phyloP scores from a whole-genome alignment of 345 rosid genomes.

The rapeseed (Brassica napus) region DNA sequence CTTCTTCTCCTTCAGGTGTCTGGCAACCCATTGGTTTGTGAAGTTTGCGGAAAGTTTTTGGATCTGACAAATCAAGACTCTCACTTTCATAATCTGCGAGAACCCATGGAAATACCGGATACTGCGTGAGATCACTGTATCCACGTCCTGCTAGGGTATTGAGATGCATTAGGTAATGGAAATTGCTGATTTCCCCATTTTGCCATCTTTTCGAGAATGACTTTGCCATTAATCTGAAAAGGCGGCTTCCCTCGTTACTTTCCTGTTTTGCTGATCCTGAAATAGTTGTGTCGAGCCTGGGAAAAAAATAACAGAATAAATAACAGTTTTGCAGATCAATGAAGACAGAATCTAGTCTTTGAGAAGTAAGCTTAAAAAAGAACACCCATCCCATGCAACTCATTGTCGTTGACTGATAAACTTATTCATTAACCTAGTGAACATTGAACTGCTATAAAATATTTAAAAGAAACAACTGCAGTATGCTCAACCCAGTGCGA shows the following conservation, averaged over 20 bases:
- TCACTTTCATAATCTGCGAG: conserved; percentile 95
- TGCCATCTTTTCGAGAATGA: conserved; percentile 99
- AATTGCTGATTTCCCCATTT: conserved; percentile 99
- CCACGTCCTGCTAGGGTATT: conserved; percentile 99
- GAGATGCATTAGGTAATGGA: conserved; percentile 99
- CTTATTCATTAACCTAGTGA: conserved; percentile 7
- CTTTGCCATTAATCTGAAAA: conserved; percentile 88
- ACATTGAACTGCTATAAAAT: not conserved
- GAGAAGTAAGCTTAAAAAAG: not conserved
- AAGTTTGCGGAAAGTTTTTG: conserved; percentile 85
- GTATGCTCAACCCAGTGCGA: conserved; percentile 21
- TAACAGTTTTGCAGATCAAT: conserved; percentile 26
- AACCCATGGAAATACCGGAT: conserved; percentile 99
- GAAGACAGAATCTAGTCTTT: conserved; percentile 22
- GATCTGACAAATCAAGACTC: conserved; percentile 77
- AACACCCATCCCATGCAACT: conserved; percentile 11
- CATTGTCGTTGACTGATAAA: not conserved
- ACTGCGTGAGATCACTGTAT: conserved; percentile 98
- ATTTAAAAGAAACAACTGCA: conserved; percentile 7
- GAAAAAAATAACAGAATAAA: conserved; percentile 25
- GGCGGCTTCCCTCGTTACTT: conserved; percentile 87
- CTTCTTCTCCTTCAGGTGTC: conserved; percentile 93
- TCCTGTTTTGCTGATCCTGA: conserved; percentile 94
- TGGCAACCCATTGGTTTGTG: conserved; percentile 99
- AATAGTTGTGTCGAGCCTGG: conserved; percentile 96